Evolutionary conservation across 2,329 filamentous ascomycete species (phyloP).

Genomic region (Nigrospora osmanthi): DNA sequence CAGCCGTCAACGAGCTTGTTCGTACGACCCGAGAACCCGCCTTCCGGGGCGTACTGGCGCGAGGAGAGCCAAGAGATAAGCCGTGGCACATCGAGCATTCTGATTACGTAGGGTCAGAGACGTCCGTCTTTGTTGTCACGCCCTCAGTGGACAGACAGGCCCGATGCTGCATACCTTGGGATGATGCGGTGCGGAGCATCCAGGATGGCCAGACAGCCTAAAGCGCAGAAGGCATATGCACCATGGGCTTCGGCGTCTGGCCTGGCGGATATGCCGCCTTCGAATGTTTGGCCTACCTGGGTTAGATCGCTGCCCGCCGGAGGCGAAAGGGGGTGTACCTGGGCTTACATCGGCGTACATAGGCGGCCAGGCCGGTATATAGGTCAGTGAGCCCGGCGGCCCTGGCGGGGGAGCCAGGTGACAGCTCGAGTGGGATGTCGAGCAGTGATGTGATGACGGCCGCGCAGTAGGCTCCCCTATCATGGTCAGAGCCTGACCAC

Average conservation of each 20-base stretch:
- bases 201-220: constrained; percentile 82
- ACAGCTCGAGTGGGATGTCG: constrained; percentile 72
- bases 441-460: constrained; percentile 77
- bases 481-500: neutral
- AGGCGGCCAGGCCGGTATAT: constrained; percentile 67
- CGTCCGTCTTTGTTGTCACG: constrained; percentile 23
- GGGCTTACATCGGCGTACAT: constrained; percentile 69
- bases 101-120: constrained; percentile 25
- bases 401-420: constrained; percentile 61
- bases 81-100: constrained; percentile 67
- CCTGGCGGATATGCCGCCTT: constrained; percentile 83
- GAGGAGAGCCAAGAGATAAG: constrained; percentile 84
- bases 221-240: constrained; percentile 89
- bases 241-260: constrained; percentile 90
- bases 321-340: constrained; percentile 6
- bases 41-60: constrained; percentile 84
- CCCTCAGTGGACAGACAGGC: constrained; percentile 21
- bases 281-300: constrained; percentile 73
- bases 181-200: constrained; percentile 71
- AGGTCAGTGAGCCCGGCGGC: constrained; percentile 57
- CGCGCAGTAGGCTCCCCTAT: constrained; percentile 84
- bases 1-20: constrained; percentile 98
- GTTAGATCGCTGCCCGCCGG: constrained; percentile 12
- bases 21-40: constrained; percentile 85
- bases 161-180: constrained; percentile 49